Base-by-base conservation (phyloP, 768 basidiomycete genomes). In the Hygrophoropsis aurantiaca region DNA sequence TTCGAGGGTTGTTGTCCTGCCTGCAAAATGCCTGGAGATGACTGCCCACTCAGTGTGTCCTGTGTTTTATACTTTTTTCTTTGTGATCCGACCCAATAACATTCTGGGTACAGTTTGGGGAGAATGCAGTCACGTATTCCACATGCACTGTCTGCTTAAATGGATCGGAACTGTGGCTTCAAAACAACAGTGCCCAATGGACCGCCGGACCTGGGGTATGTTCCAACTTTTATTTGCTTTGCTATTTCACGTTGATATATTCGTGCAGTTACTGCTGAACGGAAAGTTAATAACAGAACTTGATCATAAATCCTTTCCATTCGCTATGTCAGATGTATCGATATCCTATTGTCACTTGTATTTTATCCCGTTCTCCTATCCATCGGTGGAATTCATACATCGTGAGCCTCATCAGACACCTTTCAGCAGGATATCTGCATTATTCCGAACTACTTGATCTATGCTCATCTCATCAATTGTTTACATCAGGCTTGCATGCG, bases 131-230 rank as follows among this genome's bases (percentile, higher is more conserved):
- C 97, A 98, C 64, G 84, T 97, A 47, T 99, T 98, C 61, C 97
- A 99, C 64, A 94, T 97, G 91, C 95, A 99, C 65, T 98, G 95
- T 68, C 71, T 99, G 11, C 76, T 95, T 53, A 97, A 97, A 66
- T 99, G 97, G 97, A 81, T 97, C 50, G 85, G 85, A 3, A 94
- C 94, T 0, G 71, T 82, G 4, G 82, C 89, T 11, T 94, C 90
- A 27, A 97, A 97, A 65, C 85, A 88, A 56, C 92, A 94, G 56
- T 99, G 97, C 74, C 97, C 97, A n/a, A 94, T 99, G 92, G 95
- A 98, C 62, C 77, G 97, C 24, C 73, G 92, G 57, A 74, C 85
- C 3, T 99, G 95, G 95, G 85, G 94, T 94, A 54, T 49, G 87
- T 74, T 5, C 6, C 23, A 15, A 18, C 25, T 20, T 36, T 25